Conservation (phyloP, 228 moss, liverwort and hornwort species). For the Sphagnum fallax region DNA sequence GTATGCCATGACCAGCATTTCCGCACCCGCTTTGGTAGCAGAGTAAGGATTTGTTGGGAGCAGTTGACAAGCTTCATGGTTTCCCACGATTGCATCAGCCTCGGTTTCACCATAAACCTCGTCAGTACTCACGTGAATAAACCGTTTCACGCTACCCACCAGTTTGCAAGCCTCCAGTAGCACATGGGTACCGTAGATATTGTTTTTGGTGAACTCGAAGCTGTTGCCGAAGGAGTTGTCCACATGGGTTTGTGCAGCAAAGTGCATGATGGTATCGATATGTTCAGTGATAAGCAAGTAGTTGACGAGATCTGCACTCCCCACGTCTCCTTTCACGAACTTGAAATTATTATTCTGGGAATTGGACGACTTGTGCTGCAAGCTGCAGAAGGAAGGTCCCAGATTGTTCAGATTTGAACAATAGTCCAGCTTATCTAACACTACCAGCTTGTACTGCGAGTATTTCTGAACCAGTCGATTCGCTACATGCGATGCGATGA, state of each 20-base stretch:
- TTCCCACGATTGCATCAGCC: constrained; percentile 11
- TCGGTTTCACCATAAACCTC: no score
- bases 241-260: no score
- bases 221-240: no score
- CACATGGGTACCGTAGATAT: no score
- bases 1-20: constrained; percentile 3
- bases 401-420: no score
- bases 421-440: constrained; percentile 46
- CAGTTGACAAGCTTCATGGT: constrained; percentile 28
- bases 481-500: constrained; percentile 8
- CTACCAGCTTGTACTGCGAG: constrained; percentile 43
- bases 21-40: no score
- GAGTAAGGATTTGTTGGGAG: no score
- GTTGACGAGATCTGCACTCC: constrained; percentile 30
- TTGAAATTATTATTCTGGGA: constrained; percentile 41
- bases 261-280: constrained; percentile 53
- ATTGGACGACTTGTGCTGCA: constrained; percentile 38
- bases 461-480: constrained; percentile 45
- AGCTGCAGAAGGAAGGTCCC: constrained; percentile 28
- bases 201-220: no score
- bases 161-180: constrained; percentile 49
- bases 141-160: constrained; percentile 41
- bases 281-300: constrained; percentile 18
- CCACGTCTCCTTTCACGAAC: constrained; percentile 52
- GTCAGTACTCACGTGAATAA: constrained; percentile 15